A percentile compares a stretch with the other conserved stretches of the same genome.
phyloP scores from a whole-genome alignment of 2,329 filamentous ascomycete species.

The Fusarium metavorans region DNA sequence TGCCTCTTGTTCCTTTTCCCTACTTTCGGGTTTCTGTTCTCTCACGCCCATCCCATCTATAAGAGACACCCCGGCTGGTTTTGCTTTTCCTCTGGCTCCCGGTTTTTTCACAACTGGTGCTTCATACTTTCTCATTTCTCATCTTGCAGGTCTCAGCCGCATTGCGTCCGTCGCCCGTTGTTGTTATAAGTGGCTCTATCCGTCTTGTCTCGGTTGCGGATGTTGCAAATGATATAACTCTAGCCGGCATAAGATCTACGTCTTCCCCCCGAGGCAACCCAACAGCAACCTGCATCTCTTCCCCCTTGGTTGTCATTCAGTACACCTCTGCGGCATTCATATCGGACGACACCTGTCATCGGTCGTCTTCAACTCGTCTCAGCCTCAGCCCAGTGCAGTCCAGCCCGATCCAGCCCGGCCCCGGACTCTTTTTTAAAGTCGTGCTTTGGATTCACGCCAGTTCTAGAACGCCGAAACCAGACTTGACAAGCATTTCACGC shows the following conservation, averaged over 20 bases:
- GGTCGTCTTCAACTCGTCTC: slow-evolving; percentile 20
- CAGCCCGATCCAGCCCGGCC: slow-evolving; percentile 38
- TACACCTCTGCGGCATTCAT: neutral
- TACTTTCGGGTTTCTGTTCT: slow-evolving; percentile 15
- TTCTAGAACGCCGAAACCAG: slow-evolving; percentile 37
- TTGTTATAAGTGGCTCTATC: slow-evolving; percentile 24
- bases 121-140: slow-evolving; percentile 35
- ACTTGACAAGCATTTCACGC: slow-evolving; percentile 31
- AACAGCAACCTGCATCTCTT: slow-evolving; percentile 7
- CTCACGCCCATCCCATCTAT: slow-evolving; percentile 19
- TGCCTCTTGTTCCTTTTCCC: slow-evolving; percentile 16
- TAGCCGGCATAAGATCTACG: neutral
- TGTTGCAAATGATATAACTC: slow-evolving; percentile 18
- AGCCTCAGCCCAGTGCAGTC: slow-evolving; percentile 18
- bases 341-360: neutral
- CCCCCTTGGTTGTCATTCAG: neutral
- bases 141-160: slow-evolving; percentile 29
- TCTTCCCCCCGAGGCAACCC: neutral
- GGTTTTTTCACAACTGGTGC: slow-evolving; percentile 4
- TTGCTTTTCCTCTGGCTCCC: slow-evolving; percentile 37
- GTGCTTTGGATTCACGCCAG: slow-evolving; percentile 30
- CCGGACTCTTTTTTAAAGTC: slow-evolving; percentile 27
- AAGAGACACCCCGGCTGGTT: slow-evolving; percentile 26
- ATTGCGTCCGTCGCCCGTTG: slow-evolving; percentile 8
- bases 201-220: slow-evolving; percentile 2